Conservation (phyloP, 2,329 filamentous ascomycete species). For the Niveomyces coronatus region DNA sequence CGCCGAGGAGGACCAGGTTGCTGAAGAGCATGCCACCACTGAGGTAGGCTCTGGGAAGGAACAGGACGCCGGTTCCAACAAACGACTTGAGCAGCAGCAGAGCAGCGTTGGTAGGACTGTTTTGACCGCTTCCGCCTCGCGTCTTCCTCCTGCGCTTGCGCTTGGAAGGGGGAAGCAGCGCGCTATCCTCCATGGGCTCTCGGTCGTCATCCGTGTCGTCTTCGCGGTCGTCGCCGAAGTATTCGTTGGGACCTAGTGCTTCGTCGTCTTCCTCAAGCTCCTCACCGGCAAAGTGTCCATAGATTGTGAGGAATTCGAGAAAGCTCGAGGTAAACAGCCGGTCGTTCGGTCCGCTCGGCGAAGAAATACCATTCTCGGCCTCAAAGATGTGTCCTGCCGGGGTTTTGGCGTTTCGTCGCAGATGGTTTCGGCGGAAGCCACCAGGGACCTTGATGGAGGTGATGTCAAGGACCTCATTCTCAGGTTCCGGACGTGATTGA, state of each 20-base stretch:
- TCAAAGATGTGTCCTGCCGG: constrained; percentile 30
- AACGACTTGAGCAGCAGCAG: constrained; percentile 92
- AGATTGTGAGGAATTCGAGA: constrained; percentile 87
- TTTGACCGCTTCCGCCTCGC: constrained; percentile 63
- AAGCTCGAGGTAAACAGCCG: constrained; percentile 83
- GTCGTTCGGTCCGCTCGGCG: constrained; percentile 21
- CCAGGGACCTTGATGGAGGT: constrained; percentile 86
- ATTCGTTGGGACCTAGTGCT: constrained; percentile 74
- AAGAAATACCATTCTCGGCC: constrained; percentile 24
- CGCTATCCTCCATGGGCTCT: constrained; percentile 77
- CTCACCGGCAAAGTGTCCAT: constrained; percentile 95
- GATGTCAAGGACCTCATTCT: constrained; percentile 74
- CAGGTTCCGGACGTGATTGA: constrained; percentile 63
- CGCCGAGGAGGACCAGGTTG: constrained; percentile 75
- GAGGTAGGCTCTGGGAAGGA: constrained; percentile 83
- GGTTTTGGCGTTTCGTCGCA: constrained; percentile 64
- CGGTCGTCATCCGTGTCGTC: constrained; percentile 53
- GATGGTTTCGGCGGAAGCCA: constrained; percentile 83
- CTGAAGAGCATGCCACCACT: constrained; percentile 98
- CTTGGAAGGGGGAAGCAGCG: constrained; percentile 66
- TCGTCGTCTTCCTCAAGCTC: constrained; percentile 96
- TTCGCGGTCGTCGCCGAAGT: constrained; percentile 63
- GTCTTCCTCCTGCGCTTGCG: constrained; percentile 67
- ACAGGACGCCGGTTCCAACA: constrained; percentile 90
- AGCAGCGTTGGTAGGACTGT: constrained; percentile 67